Base-by-base conservation (phyloP, 352 stramenopile genomes). In the Porosira glacialis region DNA sequence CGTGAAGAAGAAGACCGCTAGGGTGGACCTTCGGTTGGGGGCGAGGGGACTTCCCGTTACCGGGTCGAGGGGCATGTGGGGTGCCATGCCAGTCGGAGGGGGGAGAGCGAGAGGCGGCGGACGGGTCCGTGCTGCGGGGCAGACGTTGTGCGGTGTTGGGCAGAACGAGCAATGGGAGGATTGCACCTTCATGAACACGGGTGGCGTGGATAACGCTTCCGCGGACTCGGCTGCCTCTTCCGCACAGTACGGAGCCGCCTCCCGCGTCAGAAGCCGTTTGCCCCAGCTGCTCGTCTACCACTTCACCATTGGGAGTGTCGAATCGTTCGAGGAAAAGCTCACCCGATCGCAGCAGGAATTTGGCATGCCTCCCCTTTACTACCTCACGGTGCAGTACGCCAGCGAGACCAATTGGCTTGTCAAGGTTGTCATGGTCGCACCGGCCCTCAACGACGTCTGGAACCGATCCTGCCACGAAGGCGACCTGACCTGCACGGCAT, bases 291-390 rank as follows among this genome's bases (percentile, higher is more conserved):
- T 61, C 35, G 63, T 75, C 0, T 92, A 91, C 58, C 81, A 93
- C 86, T 99, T 99, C 80, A 97, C 95, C 73, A 98, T 99, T 72
- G 95, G 96, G 17, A 97, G 88, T 63, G 94, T 99, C 7, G 96
- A 98, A 60, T 94, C 86, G 22, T 98, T 99, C 67, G 96, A 99
- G 86, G 87, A 94, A 24, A 97, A 98, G 78, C 79, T 99, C 30
- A 95, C 98, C 62, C 91, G 96, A 59, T 95, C 95, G 5, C 96
- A 99, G 83, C 88, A 94, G 39, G 90, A 95, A 69, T 85, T 99
- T 44, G 93, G 94, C n/a, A 97, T 98, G 62, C 86, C 87, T 26
- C 85, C 92, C 2, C 82, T 90, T 22, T 93, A 98, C 65, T 98
- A 97, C 80, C 93, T 99, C 33, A 95, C 96, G 0, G 94, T 99